These are phyloP conservation scores for Aureobasidium vineae DNA, from an alignment of 2,329 filamentous ascomycete genomes.

Conservation along the genomic window DNA sequence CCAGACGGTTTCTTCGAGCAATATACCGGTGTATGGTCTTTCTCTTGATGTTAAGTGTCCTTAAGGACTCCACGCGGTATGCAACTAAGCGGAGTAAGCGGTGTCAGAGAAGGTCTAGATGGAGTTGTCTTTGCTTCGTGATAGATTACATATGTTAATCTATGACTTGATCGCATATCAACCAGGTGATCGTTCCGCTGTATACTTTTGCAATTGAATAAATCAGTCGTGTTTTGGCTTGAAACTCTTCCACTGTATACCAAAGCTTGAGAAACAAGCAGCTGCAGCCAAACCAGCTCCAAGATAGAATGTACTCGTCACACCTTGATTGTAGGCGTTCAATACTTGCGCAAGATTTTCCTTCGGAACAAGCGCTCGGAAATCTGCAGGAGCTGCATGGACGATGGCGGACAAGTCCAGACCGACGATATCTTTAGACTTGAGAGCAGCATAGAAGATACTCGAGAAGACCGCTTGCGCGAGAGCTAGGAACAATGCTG, in stretches of 20 bases:
- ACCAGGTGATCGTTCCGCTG: neutral
- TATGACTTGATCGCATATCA: no score
- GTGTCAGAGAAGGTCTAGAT: no score
- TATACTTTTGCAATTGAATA: neutral
- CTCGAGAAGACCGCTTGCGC: slow-evolving; percentile 1
- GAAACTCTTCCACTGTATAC: slow-evolving; percentile 20
- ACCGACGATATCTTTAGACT: neutral
- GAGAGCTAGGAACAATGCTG: neutral
- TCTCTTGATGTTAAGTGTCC: neutral
- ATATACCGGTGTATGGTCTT: slow-evolving; percentile 20
- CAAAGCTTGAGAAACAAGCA: slow-evolving; percentile 1
- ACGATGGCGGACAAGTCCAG: neutral
- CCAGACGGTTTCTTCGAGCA: slow-evolving; percentile 17
- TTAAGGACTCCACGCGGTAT: no score
- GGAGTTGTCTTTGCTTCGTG: no score
- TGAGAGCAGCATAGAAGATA: neutral
- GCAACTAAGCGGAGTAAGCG: no score
- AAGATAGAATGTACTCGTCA: slow-evolving; percentile 13
- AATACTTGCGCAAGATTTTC: neutral
- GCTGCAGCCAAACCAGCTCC: slow-evolving; percentile 8
- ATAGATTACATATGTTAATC: no score
- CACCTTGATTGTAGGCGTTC: slow-evolving; percentile 13
- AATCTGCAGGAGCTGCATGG: slow-evolving; percentile 5
- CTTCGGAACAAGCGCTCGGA: neutral
- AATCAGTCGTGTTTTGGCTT: neutral